phyloP scores from a whole-genome alignment of 1,139 yeast species.

The Yamadazyma triangularis region DNA sequence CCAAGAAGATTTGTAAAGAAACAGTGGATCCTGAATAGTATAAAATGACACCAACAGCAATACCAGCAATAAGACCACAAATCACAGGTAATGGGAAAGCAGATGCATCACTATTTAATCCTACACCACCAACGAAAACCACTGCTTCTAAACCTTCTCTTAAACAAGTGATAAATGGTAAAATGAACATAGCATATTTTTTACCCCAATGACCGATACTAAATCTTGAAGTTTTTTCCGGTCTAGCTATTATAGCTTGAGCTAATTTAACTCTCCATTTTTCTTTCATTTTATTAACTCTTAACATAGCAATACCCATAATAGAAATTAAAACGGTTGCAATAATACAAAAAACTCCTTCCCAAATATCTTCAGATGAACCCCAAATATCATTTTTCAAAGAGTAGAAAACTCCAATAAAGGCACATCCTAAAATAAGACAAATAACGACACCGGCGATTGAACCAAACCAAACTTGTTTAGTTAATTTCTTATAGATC shows the following conservation, averaged over 20 bases:
- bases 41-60: constrained; percentile 54
- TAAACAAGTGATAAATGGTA: constrained; percentile 74
- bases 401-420: constrained; percentile 74
- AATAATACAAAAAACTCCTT: constrained; percentile 73
- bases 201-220: constrained; percentile 35
- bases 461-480: constrained; percentile 79
- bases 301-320: constrained; percentile 87
- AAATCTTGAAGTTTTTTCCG: constrained; percentile 26
- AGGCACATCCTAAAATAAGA: constrained; percentile 69
- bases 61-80: constrained; percentile 66
- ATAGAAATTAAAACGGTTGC: constrained; percentile 75
- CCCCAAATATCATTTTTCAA: constrained; percentile 79
- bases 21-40: constrained; percentile 69
- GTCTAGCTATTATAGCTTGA: constrained; percentile 50
- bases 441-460: constrained; percentile 63
- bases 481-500: constrained; percentile 53
- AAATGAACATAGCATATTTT: constrained; percentile 67
- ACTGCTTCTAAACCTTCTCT: constrained; percentile 90
- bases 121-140: constrained; percentile 83
- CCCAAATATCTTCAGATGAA: constrained; percentile 81
- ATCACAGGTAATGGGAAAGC: constrained; percentile 84
- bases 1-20: constrained; percentile 70
- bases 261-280: constrained; percentile 88
- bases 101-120: constrained; percentile 66
- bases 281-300: constrained; percentile 80